These are phyloP conservation scores for Annulohypoxylon truncatum DNA, from an alignment of 2,329 filamentous ascomycete species.

Conservation along the genomic window DNA sequence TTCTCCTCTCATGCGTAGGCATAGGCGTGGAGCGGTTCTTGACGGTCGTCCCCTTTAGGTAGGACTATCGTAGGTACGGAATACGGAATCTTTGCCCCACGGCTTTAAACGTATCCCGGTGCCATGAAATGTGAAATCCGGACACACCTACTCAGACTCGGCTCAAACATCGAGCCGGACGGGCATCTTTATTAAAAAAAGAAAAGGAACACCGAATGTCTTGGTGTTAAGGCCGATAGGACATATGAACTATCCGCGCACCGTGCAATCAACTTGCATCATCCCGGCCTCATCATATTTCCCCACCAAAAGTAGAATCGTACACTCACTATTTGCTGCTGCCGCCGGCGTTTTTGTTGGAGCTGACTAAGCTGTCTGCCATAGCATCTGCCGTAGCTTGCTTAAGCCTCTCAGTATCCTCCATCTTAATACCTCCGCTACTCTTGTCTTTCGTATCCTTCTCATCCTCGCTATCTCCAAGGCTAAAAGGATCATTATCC, in stretches of 20 bases:
- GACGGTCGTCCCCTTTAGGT: constrained; percentile 10
- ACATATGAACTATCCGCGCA: constrained; percentile 5
- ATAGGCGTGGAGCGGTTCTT: not conserved
- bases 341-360: constrained; percentile 48
- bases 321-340: constrained; percentile 34
- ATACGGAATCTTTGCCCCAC: not conserved
- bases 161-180: constrained; percentile 15
- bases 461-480: constrained; percentile 96
- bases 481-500: constrained; percentile 95
- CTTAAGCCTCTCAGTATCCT: constrained; percentile 71
- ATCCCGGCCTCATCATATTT: constrained; percentile 14
- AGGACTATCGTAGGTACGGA: constrained; percentile 3
- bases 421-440: constrained; percentile 63
- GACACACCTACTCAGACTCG: constrained; percentile 3
- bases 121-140: not conserved
- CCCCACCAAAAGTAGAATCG: not conserved
- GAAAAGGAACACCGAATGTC: not conserved
- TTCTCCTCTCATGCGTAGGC: not conserved
- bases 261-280: constrained; percentile 1
- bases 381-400: constrained; percentile 73
- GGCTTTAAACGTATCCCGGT: not conserved
- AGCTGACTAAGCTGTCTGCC: constrained; percentile 65
- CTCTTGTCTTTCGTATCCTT: constrained; percentile 73
- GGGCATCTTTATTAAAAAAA: constrained; percentile 2
- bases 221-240: constrained; percentile 5